Base-by-base conservation (phyloP, 495 filamentous ascomycete genomes). In the Hyaloscypha hepaticicola region DNA sequence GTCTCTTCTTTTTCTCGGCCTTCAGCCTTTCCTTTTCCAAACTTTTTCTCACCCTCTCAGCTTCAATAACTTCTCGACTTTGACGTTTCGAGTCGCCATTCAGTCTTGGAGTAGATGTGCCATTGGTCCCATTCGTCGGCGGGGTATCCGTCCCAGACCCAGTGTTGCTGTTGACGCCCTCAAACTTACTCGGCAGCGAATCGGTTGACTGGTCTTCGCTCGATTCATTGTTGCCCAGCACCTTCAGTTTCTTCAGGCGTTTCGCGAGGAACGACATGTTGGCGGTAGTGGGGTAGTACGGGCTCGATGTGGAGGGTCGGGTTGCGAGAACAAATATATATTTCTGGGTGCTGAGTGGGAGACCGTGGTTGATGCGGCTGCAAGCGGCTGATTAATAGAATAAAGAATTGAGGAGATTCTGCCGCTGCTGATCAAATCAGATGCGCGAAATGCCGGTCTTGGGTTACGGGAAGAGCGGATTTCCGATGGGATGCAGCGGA, bases 11-110 rank as follows among this genome's bases (percentile, higher is more conserved):
- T n/a, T 77, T 70, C 62, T 82, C 79, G 27, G 79, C 73, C 65
- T 79, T 76, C 28, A 66, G 77, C 60, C 76, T 81, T 71, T 75
- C 79, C 58, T 70, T 79, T 73, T 74, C 82, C 70, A 74, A 75
- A 16, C 80, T 84, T 9, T 77, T 75, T 63, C 82, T 79, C 53
- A 80, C 74, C 52, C 87, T 80, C 61, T 88, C 80, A 16, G 68
- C 71, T 67, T 81, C 73, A 72, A 79, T 52, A 72, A 83, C 66
- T 76, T 86, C 11, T 72, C 74, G 58, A 75, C 77, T 81, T 72
- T 14, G 76, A 63, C 55, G 75, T 73, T 48, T 68, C 69, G 24
- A 78, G 72, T 60, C 85, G 38, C 38, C 38, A 16, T 45, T 45
- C 38, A 45, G 19, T 45, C 3, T 45, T 79, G 65, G 85, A 85